A percentile compares a stretch with the other conserved stretches of the same genome.
Evolutionary conservation across 1,139 yeast species (phyloP).

Genomic region (Yamadazyma trypodendri): DNA sequence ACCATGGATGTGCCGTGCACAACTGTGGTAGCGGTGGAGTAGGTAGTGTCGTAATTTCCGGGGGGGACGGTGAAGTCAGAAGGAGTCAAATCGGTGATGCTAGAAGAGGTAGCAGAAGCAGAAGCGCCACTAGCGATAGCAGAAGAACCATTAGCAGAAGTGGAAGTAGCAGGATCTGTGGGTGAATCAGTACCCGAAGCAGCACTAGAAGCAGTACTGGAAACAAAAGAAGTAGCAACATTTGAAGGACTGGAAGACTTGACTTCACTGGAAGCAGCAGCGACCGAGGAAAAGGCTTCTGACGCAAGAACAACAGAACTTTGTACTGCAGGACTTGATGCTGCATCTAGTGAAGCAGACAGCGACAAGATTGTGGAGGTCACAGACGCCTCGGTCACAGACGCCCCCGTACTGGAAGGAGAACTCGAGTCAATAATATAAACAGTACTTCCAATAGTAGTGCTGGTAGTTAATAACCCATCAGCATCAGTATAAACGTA

Average conservation of each 20-base stretch:
- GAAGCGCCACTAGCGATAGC: conserved; percentile 10
- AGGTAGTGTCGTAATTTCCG: conserved; percentile 27
- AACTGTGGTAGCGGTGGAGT: conserved; percentile 23
- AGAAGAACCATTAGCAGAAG: conserved; percentile 8
- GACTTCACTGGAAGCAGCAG: too few relatives aligned
- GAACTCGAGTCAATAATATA: conserved; percentile 4
- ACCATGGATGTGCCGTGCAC: conserved; percentile 30
- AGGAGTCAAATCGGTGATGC: conserved; percentile 4
- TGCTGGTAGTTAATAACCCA: conserved; percentile 35
- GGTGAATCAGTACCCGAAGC: conserved; percentile 8
- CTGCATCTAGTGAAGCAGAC: too few relatives aligned
- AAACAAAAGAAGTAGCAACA: neutral
- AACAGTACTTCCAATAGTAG: conserved; percentile 26
- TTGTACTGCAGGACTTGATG: too few relatives aligned
- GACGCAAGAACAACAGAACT: too few relatives aligned
- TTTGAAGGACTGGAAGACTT: too few relatives aligned
- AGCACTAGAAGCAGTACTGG: conserved; percentile 4
- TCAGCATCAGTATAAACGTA: conserved; percentile 32
- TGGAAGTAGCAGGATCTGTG: conserved; percentile 3
- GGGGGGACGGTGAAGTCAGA: conserved; percentile 16
- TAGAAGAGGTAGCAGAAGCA: conserved; percentile 7
- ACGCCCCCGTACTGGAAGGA: too few relatives aligned
- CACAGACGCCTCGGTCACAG: too few relatives aligned
- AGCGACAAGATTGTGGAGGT: too few relatives aligned
- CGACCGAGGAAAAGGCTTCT: too few relatives aligned